Evolutionary conservation across 2,329 filamentous ascomycete species (phyloP).

Genomic region (Chaetomium olivaceum): DNA sequence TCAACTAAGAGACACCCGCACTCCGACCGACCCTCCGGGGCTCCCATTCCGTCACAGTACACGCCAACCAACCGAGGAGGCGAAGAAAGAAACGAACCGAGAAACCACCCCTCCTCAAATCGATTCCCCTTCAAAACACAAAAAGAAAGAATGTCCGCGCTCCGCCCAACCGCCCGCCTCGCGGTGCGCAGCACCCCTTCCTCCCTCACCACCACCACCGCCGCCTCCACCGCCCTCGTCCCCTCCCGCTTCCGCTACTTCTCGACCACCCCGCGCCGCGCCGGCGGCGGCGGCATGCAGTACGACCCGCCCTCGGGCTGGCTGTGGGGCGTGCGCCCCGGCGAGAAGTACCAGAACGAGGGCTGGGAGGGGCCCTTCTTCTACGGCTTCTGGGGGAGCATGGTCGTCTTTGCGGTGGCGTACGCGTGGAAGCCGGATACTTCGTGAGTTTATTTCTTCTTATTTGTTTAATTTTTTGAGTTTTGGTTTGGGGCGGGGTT

Average conservation of each 20-base stretch:
- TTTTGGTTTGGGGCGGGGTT: neutral
- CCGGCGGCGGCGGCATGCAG: slow-evolving; percentile 50
- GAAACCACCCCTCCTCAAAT: neutral
- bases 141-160: slow-evolving; percentile 17
- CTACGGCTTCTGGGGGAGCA: slow-evolving; percentile 79
- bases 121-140: neutral
- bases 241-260: slow-evolving; percentile 36
- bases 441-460: slow-evolving; percentile 68
- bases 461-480: neutral
- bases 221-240: neutral
- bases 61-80: neutral
- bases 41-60: no score
- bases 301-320: slow-evolving; percentile 90
- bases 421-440: slow-evolving; percentile 98
- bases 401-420: slow-evolving; percentile 72
- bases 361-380: slow-evolving; percentile 91
- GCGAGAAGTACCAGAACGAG: slow-evolving; percentile 93
- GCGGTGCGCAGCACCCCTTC: slow-evolving; percentile 5
- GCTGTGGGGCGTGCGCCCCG: slow-evolving; percentile 92
- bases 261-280: slow-evolving; percentile 47
- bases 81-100: neutral
- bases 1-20: neutral
- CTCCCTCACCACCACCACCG: neutral
- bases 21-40: neutral
- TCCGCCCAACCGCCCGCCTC: slow-evolving; percentile 15